Conservation (phyloP, 1,284 basidiomycete genomes). For the Melampsora larici-populina region DNA sequence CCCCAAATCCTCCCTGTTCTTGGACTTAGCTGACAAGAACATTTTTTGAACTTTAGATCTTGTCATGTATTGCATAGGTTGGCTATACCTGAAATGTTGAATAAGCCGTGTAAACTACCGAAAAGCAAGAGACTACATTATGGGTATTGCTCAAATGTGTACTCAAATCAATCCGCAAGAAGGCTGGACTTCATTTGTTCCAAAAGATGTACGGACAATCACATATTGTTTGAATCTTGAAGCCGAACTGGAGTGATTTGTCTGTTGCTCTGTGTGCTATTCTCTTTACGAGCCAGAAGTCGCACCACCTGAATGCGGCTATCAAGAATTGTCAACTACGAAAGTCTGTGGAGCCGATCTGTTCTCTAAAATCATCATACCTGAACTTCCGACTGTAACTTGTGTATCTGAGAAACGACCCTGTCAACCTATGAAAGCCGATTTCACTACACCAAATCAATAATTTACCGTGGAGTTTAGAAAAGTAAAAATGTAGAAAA, state of each 20-base stretch:
- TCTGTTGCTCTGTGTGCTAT: neutral
- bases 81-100: neutral
- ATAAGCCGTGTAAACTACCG: neutral
- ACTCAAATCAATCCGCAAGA: neutral
- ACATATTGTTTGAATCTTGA: neutral
- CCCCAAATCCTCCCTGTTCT: neutral
- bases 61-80: slow-evolving; percentile 28
- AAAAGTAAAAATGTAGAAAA: too few species aligned
- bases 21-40: neutral
- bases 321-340: neutral
- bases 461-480: too few species aligned
- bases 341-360: slow-evolving; percentile 8
- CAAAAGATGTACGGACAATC: slow-evolving; percentile 8
- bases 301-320: slow-evolving; percentile 13
- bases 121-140: neutral
- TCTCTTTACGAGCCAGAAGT: neutral
- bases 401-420: neutral
- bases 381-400: neutral
- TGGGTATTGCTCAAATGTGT: neutral
- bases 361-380: neutral
- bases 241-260: neutral
- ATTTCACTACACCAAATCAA: too few species aligned
- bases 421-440: too few species aligned
- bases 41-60: neutral
- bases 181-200: neutral